Base-by-base conservation (phyloP, 2,329 filamentous ascomycete species). In the Monilinia vaccinii-corymbosi region DNA sequence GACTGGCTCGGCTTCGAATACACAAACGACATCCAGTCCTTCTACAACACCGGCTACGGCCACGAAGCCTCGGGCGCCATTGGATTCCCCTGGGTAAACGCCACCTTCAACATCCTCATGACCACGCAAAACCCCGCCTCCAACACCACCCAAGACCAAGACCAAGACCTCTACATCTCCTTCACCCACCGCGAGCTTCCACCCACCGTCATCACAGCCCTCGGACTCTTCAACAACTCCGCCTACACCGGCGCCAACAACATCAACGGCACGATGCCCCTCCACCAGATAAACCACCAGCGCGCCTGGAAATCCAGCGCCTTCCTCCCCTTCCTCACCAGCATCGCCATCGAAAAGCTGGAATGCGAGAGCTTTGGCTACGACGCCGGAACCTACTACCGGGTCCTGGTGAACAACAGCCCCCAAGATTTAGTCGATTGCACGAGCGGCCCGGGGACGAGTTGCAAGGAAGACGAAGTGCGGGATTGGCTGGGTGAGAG, bases 101-200 rank as follows among this genome's bases (percentile, higher is more conserved):
- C 76, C 21, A 79, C 76, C 2, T 71, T 78, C n/a, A 69, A 72
- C 32, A 71, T 74, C 1, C 69, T 77, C 28, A 69, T 73, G 61
- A 25, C 52, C 0, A 46, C 51, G 1, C 67, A 68, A 32, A 68
- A 68, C 40, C 72, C 71, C 59, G 67, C 68, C 4, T 70, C 72
- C 6, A 71, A 72, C 31, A 67, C 71, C 16, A 65, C 65, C 3
- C 61, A 60, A 0, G 67, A 69, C 16, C 61, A 60, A 0, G 67
- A 69, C 16, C 78, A 81, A 66, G 78, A 81, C 64, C 71, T 82
- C 28, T 81, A 79, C 68, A 73, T 81, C 48, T 80, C 77, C 0
- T 82, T 82, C 73, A 79, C 79, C 1, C 78, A 82, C 66, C 76
- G 79, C 52, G 77, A 81, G 67, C 70, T 82, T 3, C 79, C 79